These are phyloP conservation scores for Pistacia vera DNA, from an alignment of 345 rosid species.

Conservation along the genomic window DNA sequence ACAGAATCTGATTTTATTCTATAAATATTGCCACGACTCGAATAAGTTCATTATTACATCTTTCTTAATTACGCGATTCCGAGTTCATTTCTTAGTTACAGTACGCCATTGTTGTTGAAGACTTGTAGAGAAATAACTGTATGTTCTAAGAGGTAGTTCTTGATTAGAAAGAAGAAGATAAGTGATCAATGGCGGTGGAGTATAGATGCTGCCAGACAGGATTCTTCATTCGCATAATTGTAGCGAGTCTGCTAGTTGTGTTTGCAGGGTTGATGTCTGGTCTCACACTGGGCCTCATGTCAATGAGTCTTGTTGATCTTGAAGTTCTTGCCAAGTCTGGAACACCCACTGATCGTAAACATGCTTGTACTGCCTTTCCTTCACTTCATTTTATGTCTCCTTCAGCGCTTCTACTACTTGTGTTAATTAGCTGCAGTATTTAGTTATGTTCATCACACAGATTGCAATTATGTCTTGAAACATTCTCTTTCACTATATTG, in stretches of 20 bases:
- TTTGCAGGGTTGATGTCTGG: slow-evolving; percentile 80
- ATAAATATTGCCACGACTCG: neutral
- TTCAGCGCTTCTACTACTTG: neutral
- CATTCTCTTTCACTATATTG: too few species aligned
- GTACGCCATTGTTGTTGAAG: too few species aligned
- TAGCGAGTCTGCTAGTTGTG: slow-evolving; percentile 40
- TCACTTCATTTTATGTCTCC: neutral
- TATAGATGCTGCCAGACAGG: slow-evolving; percentile 47
- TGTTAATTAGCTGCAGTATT: neutral
- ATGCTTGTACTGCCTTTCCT: slow-evolving; percentile 41
- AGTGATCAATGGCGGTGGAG: slow-evolving; percentile 47
- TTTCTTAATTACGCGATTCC: neutral
- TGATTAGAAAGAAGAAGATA: neutral
- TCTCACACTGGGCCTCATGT: slow-evolving; percentile 75
- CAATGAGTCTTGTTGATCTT: slow-evolving; percentile 72
- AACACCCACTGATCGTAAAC: slow-evolving; percentile 46
- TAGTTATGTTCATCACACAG: too few species aligned
- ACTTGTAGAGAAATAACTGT: too few species aligned
- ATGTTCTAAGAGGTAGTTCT: too few species aligned
- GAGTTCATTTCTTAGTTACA: too few species aligned
- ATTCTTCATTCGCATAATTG: slow-evolving; percentile 40
- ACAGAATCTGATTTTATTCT: slow-evolving; percentile 12
- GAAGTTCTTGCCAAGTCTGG: slow-evolving; percentile 74
- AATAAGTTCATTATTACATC: slow-evolving; percentile 6
- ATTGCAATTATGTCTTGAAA: too few species aligned